Evolutionary conservation across 257 asterid species (phyloP).

Genomic region (Solanum rostratum): DNA sequence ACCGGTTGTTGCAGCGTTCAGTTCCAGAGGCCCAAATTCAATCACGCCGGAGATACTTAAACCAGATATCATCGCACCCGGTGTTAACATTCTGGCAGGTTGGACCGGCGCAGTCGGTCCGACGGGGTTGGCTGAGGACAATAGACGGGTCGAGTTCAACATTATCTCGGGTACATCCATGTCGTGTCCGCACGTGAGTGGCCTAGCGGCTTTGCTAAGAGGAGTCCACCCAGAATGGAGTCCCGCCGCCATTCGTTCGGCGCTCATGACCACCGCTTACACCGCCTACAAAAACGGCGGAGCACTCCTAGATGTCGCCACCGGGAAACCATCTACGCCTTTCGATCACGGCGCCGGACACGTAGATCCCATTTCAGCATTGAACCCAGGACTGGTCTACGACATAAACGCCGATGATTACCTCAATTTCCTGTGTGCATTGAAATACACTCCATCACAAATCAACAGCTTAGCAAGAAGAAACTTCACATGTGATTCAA

Average conservation of each 20-base stretch:
- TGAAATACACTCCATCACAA: conserved; percentile 50
- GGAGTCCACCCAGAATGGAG: conserved; percentile 67
- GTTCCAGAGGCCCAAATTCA: conserved; percentile 65
- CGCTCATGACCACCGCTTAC: conserved; percentile 58
- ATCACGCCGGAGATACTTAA: conserved; percentile 46
- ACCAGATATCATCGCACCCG: conserved; percentile 72
- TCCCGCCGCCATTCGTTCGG: conserved; percentile 43
- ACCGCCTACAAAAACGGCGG: conserved; percentile 54
- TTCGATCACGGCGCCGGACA: conserved; percentile 83
- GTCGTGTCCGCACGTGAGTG: conserved; percentile 87
- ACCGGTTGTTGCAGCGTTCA: conserved; percentile 68
- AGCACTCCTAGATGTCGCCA: conserved; percentile 43
- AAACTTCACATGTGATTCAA: conserved; percentile 48
- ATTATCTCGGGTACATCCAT: conserved; percentile 72
- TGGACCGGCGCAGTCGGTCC: conserved; percentile 61
- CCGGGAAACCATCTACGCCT: conserved; percentile 72
- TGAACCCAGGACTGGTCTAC: conserved; percentile 76
- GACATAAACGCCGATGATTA: conserved; percentile 44
- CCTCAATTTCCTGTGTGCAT: conserved; percentile 62
- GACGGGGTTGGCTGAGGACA: conserved; percentile 47
- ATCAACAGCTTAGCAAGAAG: conserved; percentile 51
- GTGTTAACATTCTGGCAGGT: conserved; percentile 63
- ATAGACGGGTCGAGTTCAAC: conserved; percentile 53
- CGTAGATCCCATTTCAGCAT: conserved; percentile 83
- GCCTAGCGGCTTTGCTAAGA: conserved; percentile 60